phyloP scores from a whole-genome alignment of 257 asterid species.

The Rhazya stricta region DNA sequence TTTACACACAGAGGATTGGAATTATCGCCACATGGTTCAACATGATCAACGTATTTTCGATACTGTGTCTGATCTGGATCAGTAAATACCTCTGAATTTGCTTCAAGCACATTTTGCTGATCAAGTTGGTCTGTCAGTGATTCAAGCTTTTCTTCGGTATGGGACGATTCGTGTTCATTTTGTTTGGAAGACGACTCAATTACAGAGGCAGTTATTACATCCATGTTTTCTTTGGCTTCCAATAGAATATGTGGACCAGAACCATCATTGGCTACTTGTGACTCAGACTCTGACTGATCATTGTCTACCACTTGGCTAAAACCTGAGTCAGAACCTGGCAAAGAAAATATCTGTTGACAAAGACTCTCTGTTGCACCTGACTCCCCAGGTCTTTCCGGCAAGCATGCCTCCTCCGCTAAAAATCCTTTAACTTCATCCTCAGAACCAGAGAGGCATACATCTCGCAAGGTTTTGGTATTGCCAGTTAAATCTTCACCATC shows the following conservation, averaged over 20 bases:
- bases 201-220: constrained; percentile 17
- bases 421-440: constrained; percentile 31
- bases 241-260: constrained; percentile 20
- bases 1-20: constrained; percentile 22
- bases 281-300: constrained; percentile 27
- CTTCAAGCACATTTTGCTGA: constrained; percentile 21
- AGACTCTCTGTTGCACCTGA: constrained; percentile 32
- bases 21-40: constrained; percentile 23
- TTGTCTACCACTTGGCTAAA: constrained; percentile 13
- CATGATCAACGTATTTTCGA: constrained; percentile 25
- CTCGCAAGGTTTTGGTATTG: constrained; percentile 22
- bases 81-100: constrained; percentile 27
- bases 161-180: constrained; percentile 35
- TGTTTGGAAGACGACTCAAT: constrained; percentile 30
- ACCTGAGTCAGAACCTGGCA: constrained; percentile 18
- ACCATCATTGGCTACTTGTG: constrained; percentile 23
- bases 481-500: constrained; percentile 25
- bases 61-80: constrained; percentile 22
- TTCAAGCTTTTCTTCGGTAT: constrained; percentile 31
- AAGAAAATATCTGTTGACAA: constrained; percentile 27
- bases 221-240: constrained; percentile 28
- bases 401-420: constrained; percentile 24
- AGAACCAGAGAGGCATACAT: constrained; percentile 29
- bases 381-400: constrained; percentile 26
- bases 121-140: constrained; percentile 23